phyloP scores from a whole-genome alignment of 2,329 filamentous ascomycete genomes.

The Dothiorella sarmentorum region DNA sequence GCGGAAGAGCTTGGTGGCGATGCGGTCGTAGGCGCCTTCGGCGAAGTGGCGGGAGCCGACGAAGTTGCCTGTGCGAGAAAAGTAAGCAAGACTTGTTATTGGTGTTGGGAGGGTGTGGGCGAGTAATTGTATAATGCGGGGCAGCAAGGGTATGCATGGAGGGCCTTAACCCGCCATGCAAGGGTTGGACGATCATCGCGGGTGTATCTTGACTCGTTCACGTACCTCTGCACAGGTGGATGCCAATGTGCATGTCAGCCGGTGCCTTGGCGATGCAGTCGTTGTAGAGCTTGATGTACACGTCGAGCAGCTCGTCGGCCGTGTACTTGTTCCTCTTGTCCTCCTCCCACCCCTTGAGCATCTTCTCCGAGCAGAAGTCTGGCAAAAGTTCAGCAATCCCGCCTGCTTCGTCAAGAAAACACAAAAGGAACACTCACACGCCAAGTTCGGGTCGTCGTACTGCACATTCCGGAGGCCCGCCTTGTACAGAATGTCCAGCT shows the following conservation, averaged over 20 bases:
- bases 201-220: neutral
- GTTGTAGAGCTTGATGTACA: slow-evolving; percentile 73
- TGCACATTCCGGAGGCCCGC: slow-evolving; percentile 43
- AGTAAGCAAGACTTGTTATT: neutral
- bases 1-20: slow-evolving; percentile 35
- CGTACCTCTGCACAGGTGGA: slow-evolving; percentile 61
- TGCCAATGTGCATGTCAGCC: slow-evolving; percentile 67
- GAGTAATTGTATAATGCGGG: slow-evolving; percentile 28
- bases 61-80: slow-evolving; percentile 37
- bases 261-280: slow-evolving; percentile 61
- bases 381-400: neutral
- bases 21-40: slow-evolving; percentile 43
- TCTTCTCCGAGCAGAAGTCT: slow-evolving; percentile 35
- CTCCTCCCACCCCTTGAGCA: slow-evolving; percentile 40
- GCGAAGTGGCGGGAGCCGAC: slow-evolving; percentile 41
- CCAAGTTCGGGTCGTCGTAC: slow-evolving; percentile 44
- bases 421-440: slow-evolving; percentile 26
- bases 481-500: slow-evolving; percentile 43
- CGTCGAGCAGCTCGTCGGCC: slow-evolving; percentile 65
- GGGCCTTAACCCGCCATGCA: neutral
- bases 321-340: slow-evolving; percentile 63
- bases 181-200: neutral
- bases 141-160: neutral
- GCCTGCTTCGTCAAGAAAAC: no score
- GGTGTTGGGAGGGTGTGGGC: neutral